These are phyloP conservation scores for Solanum piurae DNA, from an alignment of 257 asterid genomes.

Conservation along the genomic window DNA sequence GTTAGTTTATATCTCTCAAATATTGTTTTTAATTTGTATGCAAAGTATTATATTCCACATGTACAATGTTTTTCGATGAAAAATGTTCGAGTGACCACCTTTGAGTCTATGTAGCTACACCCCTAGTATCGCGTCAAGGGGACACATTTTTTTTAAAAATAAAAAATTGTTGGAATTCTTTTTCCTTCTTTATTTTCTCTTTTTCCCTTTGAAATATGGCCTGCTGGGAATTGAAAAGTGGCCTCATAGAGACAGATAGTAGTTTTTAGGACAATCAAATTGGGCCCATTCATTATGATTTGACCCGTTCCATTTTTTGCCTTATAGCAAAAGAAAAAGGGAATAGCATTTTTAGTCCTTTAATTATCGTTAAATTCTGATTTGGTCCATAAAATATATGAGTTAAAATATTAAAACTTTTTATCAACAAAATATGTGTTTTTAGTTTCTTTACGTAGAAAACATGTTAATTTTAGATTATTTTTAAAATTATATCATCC, in stretches of 20 bases:
- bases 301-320: neutral
- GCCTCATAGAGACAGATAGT: neutral
- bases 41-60: too few relatives aligned
- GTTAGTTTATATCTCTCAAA: too few relatives aligned
- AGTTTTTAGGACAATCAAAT: neutral
- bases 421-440: neutral
- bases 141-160: neutral
- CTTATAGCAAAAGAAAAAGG: neutral
- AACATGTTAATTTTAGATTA: neutral
- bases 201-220: neutral
- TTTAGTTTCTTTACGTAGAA: neutral
- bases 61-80: neutral
- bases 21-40: too few relatives aligned
- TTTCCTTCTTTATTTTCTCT: neutral
- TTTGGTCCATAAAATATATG: neutral
- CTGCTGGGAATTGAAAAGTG: neutral
- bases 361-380: neutral
- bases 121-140: neutral
- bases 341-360: neutral
- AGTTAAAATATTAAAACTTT: neutral
- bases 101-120: neutral
- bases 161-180: neutral
- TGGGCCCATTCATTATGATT: neutral
- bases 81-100: neutral
- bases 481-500: neutral